Evolutionary conservation across 345 rosid genomes (phyloP).

Genomic region (Citrus inodora): DNA sequence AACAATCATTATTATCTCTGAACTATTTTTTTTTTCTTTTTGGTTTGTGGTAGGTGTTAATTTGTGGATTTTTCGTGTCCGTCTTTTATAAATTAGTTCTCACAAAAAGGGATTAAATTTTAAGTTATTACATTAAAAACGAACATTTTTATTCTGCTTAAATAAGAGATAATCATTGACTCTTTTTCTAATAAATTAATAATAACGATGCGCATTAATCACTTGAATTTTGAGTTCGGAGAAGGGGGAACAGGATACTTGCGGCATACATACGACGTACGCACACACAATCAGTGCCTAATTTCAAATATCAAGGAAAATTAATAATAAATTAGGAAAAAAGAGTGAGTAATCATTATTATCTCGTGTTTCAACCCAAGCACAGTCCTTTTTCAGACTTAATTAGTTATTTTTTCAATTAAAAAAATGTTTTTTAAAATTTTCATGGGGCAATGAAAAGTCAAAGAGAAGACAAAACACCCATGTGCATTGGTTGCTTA

Average conservation of each 20-base stretch:
- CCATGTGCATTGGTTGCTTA: background rate
- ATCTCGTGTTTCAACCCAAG: conserved; percentile 7
- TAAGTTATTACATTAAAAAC: too few species aligned
- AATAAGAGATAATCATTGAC: too few species aligned
- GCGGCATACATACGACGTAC: background rate
- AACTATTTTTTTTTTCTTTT: too few species aligned
- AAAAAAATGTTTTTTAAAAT: background rate
- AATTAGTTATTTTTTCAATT: background rate
- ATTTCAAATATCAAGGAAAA: background rate
- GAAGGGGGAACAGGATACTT: too few species aligned
- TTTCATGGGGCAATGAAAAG: conserved; percentile 1
- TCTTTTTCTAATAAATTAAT: too few species aligned
- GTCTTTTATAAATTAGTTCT: too few species aligned
- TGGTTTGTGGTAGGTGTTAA: too few species aligned
- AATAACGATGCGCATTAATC: background rate
- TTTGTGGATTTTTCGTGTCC: too few species aligned
- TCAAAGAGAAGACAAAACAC: background rate
- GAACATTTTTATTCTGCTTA: too few species aligned
- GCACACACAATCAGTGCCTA: background rate
- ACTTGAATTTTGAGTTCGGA: background rate
- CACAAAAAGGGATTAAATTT: too few species aligned
- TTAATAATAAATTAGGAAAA: background rate
- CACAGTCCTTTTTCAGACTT: background rate
- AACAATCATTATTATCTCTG: too few species aligned
- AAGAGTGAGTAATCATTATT: conserved; percentile 7